phyloP scores from a whole-genome alignment of 164 flowering plant genomes.

The Berberis thunbergii region DNA sequence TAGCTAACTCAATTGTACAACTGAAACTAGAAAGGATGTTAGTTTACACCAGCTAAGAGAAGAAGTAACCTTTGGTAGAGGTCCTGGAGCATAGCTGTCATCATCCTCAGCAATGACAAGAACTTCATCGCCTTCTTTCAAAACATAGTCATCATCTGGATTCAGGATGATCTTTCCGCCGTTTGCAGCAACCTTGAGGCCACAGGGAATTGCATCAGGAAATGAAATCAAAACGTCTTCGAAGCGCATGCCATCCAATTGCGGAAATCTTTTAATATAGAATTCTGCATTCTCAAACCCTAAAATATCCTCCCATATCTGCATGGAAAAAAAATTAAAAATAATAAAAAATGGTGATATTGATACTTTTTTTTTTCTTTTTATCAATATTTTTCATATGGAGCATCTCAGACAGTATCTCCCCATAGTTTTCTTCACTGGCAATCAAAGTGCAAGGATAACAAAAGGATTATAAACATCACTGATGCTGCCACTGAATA shows the following conservation, averaged over 20 bases:
- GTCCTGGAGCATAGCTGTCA: slow-evolving; percentile 73
- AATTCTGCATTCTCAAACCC: slow-evolving; percentile 97
- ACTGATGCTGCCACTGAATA: no score
- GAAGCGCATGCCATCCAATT: slow-evolving; percentile 62
- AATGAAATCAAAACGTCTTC: slow-evolving; percentile 73
- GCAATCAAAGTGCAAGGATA: no score
- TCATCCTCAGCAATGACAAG: slow-evolving; percentile 96
- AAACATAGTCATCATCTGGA: slow-evolving; percentile 67
- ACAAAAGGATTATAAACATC: no score
- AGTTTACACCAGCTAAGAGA: slow-evolving; percentile 2
- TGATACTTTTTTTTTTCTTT: no score
- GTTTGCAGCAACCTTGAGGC: slow-evolving; percentile 74
- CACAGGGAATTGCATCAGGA: slow-evolving; percentile 94
- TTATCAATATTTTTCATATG: no score
- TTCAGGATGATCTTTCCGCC: slow-evolving; percentile 74
- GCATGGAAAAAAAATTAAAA: slow-evolving; percentile 10
- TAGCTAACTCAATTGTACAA: no score
- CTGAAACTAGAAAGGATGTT: background rate
- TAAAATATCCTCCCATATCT: slow-evolving; percentile 97
- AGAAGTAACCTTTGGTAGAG: slow-evolving; percentile 60
- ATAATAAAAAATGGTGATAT: background rate
- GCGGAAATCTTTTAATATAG: slow-evolving; percentile 91
- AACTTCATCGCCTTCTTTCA: slow-evolving; percentile 79
- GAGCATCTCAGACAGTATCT: no score
- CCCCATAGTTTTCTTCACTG: no score